Percentiles rank a stretch among this genome's conserved stretches.
Evolutionary conservation across 768 basidiomycete genomes (phyloP).

Genomic region (Leccinum olivaceopallidum): DNA sequence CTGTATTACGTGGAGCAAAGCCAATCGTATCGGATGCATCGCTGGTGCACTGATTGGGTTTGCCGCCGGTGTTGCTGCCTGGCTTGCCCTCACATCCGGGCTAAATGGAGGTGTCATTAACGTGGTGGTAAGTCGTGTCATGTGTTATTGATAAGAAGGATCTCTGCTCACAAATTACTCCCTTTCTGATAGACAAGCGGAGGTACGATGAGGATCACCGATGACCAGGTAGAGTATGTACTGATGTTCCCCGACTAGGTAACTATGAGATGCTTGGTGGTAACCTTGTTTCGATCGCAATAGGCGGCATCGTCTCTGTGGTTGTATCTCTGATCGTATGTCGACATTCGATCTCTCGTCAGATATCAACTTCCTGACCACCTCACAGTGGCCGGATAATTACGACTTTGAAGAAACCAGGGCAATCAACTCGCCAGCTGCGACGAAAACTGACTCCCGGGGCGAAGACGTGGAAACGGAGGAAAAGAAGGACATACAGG

Average conservation of each 20-base stretch:
- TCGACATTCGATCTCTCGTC: background rate
- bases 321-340: conserved; percentile 63
- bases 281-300: conserved; percentile 81
- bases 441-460: conserved; percentile 14
- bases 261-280: conserved; percentile 83
- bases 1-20: conserved; percentile 81
- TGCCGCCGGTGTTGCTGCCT: conserved; percentile 67
- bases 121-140: conserved; percentile 50
- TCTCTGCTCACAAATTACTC: conserved; percentile 1
- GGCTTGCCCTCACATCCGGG: conserved; percentile 79
- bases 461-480: conserved; percentile 35
- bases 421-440: conserved; percentile 57
- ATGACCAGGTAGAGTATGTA: background rate
- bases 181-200: conserved; percentile 42
- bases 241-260: conserved; percentile 23
- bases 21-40: conserved; percentile 85
- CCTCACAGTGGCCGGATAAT: conserved; percentile 68
- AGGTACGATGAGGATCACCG: conserved; percentile 42
- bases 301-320: conserved; percentile 77
- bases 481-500: conserved; percentile 38
- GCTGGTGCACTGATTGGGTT: conserved; percentile 73
- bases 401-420: conserved; percentile 83
- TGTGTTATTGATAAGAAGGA: background rate
- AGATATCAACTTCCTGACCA: background rate
- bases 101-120: conserved; percentile 72